Conservation (phyloP, 768 basidiomycete genomes). For the Lentinus brumalis region DNA sequence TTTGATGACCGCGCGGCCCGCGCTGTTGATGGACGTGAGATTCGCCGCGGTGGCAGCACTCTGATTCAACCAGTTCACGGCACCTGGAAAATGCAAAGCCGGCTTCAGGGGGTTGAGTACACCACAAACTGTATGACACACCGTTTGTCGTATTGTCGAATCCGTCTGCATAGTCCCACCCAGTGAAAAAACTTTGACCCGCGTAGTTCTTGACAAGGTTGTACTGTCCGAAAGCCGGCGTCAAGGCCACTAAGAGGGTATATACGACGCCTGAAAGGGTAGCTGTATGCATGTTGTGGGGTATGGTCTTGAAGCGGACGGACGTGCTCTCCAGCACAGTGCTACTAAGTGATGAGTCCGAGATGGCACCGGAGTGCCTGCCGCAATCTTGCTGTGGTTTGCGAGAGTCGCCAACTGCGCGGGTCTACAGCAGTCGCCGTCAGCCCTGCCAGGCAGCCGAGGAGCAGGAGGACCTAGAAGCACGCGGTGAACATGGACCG, state of each 20-base stretch:
- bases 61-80: slow-evolving; percentile 60
- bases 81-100: slow-evolving; percentile 52
- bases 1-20: slow-evolving; percentile 66
- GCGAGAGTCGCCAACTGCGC: no score
- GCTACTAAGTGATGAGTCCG: no score
- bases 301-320: background rate
- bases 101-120: background rate
- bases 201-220: slow-evolving; percentile 33
- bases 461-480: no score
- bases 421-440: no score
- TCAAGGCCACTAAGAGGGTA: background rate
- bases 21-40: slow-evolving; percentile 60
- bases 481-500: no score
- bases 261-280: background rate
- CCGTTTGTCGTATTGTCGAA: slow-evolving; percentile 40
- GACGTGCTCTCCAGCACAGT: no score
- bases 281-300: background rate
- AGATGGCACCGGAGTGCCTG: no score
- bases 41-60: slow-evolving; percentile 46
- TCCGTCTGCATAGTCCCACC: slow-evolving; percentile 44
- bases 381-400: no score
- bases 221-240: background rate
- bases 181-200: slow-evolving; percentile 44
- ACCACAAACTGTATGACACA: slow-evolving; percentile 10
- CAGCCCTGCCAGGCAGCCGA: no score